Evolutionary conservation across 257 asterid species (phyloP).

Genomic region (Solanum medicagineum): DNA sequence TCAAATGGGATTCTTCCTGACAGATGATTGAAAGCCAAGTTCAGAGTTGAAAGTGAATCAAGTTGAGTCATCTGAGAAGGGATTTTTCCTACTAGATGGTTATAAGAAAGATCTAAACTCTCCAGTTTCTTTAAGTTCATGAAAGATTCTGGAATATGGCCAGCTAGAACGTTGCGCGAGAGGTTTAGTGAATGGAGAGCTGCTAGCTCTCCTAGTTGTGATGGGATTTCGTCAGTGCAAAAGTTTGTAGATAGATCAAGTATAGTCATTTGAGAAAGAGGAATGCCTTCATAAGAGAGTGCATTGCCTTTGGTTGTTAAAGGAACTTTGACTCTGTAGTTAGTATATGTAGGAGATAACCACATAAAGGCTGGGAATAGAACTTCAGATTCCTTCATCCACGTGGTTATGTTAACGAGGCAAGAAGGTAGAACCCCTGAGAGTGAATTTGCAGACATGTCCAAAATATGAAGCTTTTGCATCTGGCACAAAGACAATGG

Average conservation of each 20-base stretch:
- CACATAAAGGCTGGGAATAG: not conserved
- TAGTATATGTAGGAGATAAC: not conserved
- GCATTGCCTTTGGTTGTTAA: constrained; percentile 2
- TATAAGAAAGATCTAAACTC: constrained; percentile 7
- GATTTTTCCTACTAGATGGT: constrained; percentile 1
- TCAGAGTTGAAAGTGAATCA: not conserved
- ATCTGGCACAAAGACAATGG: constrained; percentile 2
- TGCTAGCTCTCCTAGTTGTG: not conserved
- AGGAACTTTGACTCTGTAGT: constrained; percentile 1
- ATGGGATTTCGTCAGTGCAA: not conserved
- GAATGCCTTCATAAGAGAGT: constrained; percentile 1
- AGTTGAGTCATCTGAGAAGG: not conserved
- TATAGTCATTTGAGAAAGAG: not conserved
- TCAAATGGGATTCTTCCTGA: constrained; percentile 2
- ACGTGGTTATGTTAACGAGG: not conserved
- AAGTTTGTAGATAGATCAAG: constrained; percentile 5
- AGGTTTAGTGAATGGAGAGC: constrained; percentile 6
- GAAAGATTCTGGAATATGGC: constrained; percentile 3
- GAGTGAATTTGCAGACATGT: not conserved
- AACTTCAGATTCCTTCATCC: constrained; percentile 1
- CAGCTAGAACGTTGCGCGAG: not conserved
- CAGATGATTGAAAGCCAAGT: not conserved
- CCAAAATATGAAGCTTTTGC: constrained; percentile 1
- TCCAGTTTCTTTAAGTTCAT: not conserved
- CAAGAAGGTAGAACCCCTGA: constrained; percentile 1